Evolutionary conservation across 2,329 filamentous ascomycete genomes (phyloP), one percentile per base, ranked within the genome.

Genomic region (Venturia pyrina): DNA sequence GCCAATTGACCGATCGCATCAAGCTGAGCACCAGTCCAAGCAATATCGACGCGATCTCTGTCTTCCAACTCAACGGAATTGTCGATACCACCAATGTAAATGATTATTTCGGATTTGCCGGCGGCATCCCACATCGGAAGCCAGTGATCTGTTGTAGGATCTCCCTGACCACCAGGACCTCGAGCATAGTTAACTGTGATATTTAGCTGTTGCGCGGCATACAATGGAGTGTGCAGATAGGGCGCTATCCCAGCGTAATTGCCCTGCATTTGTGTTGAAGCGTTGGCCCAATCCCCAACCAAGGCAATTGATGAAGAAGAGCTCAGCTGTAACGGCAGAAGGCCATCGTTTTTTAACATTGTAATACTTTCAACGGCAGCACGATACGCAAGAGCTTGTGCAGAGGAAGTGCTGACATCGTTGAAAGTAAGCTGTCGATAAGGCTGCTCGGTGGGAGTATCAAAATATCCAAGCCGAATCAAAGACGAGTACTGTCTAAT

Each of bases 211-310:
- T 81, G 71, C 10, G 83, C 79, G 13, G 85, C 83, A 40, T 78
- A 79, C 0, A 84, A 75, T 0, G 85, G 85, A 4, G 78, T 81
- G 68, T 78, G 80, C 3, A 83, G 75, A 72, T 83, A 87, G 0
- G 84, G 83, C 0, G 86, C 78, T 2, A 78, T 73, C 37, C 85
- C 85, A 66, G 71, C 77, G 73, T 88, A 88, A 69, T 84, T 85
- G 0, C 85, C 85, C 63, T 83, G 82, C 76, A 88, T 79, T 67
- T 86, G 79, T 5, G 74, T 76, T 0, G 83, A 83, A 7, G 82
- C 82, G 63, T 84, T 84, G 2, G 82, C 84, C 79, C 84, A 87
- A 60, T 79, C 80, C 0, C 85, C 85, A 37, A 88, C 75, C 56
- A 88, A 74, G 0, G 82, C 85, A 3, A 87, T 75, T 7, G 74